Evolutionary conservation across 305 asterid genomes (phyloP).

Genomic region (Rubia tinctorum): DNA sequence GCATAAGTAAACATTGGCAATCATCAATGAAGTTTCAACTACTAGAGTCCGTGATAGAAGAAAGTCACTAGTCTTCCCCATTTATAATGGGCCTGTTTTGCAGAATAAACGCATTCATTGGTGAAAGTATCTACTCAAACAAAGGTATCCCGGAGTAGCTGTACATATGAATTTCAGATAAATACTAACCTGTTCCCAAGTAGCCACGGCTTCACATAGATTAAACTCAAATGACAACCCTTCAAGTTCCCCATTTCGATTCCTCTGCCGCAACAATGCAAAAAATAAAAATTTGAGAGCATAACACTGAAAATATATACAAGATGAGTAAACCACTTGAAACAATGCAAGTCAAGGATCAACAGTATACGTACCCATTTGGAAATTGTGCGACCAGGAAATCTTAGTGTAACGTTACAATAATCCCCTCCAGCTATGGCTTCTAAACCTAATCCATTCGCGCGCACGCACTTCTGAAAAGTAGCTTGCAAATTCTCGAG

Average conservation of each 20-base stretch:
- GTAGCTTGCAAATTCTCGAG: constrained; percentile 50
- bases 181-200: constrained; percentile 96
- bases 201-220: constrained; percentile 96
- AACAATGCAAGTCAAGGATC: neutral
- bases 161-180: neutral
- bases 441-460: constrained; percentile 94
- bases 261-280: constrained; percentile 7
- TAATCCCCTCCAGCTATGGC: constrained; percentile 58
- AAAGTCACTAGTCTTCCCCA: neutral
- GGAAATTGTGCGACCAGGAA: constrained; percentile 70
- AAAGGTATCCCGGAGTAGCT: neutral
- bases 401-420: constrained; percentile 66
- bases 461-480: constrained; percentile 85
- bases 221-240: constrained; percentile 64
- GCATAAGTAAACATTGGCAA: neutral
- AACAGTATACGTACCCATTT: constrained; percentile 68
- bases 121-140: neutral
- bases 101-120: neutral
- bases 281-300: too few species aligned
- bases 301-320: neutral
- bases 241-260: constrained; percentile 94
- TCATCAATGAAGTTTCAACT: neutral
- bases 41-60: too few species aligned
- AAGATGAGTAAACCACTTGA: neutral
- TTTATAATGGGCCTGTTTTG: neutral